Conservation (phyloP, 257 asterid species). For the Avicennia marina region DNA sequence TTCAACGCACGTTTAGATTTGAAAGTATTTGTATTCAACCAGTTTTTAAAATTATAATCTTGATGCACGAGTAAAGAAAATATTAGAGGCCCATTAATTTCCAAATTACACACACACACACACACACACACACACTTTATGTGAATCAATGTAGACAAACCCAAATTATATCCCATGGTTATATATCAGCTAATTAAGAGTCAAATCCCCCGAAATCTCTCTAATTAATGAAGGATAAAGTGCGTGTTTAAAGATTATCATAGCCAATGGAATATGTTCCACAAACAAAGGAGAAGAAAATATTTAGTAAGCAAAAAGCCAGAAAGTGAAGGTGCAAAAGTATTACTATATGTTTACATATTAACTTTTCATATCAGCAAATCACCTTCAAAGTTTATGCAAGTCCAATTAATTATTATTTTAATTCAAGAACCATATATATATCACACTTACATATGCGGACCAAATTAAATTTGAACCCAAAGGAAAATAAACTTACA, state of each 20-base stretch:
- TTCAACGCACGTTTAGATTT: too few relatives aligned
- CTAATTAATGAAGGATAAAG: background rate
- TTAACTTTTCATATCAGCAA: constrained; percentile 1
- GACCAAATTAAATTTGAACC: background rate
- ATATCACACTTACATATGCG: too few relatives aligned
- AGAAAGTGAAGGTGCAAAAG: background rate
- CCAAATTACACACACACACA: too few relatives aligned
- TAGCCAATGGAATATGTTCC: constrained; percentile 14
- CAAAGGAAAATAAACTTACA: background rate
- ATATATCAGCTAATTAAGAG: background rate
- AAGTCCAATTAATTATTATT: constrained; percentile 17
- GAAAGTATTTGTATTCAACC: too few relatives aligned
- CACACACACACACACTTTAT: too few relatives aligned
- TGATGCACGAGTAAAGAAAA: too few relatives aligned
- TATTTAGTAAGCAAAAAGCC: background rate
- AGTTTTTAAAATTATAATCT: too few relatives aligned
- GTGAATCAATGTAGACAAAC: too few relatives aligned
- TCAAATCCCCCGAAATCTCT: background rate
- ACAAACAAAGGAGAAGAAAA: background rate
- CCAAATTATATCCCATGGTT: background rate
- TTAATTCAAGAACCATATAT: background rate
- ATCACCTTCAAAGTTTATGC: constrained; percentile 16
- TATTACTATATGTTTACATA: background rate
- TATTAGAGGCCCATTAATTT: too few relatives aligned
- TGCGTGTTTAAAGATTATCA: background rate